phyloP scores from a whole-genome alignment of 2,329 filamentous ascomycete genomes.

The Penicillium sp. region DNA sequence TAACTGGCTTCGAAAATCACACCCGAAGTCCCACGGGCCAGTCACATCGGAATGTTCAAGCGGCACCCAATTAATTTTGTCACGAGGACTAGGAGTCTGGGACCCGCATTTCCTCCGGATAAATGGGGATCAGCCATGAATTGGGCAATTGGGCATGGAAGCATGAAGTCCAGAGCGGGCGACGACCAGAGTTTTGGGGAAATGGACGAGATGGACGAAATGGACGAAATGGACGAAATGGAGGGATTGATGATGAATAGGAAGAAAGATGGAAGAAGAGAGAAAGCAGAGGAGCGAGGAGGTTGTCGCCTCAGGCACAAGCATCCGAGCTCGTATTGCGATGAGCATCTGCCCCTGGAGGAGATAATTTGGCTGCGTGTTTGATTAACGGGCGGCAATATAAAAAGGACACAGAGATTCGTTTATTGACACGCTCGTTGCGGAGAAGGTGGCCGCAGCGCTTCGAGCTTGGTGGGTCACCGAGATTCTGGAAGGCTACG shows the following conservation, averaged over 20 bases:
- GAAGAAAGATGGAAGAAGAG: no score
- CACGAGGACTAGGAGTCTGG: not conserved
- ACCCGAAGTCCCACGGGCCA: not conserved
- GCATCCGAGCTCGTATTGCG: no score
- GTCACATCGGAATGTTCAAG: not conserved
- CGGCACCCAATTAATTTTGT: not conserved
- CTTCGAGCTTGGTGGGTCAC: not conserved
- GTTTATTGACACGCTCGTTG: not conserved
- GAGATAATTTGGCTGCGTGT: no score
- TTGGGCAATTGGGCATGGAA: not conserved
- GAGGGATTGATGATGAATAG: not conserved
- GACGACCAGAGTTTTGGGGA: not conserved
- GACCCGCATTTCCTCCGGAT: not conserved
- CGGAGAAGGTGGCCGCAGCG: not conserved
- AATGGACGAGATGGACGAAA: not conserved
- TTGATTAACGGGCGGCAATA: no score
- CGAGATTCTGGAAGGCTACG: not conserved
- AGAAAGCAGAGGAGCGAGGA: not conserved
- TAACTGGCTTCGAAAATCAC: slow-evolving; percentile 7
- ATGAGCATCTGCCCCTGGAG: no score
- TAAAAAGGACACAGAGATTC: not conserved
- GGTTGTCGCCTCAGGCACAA: not conserved
- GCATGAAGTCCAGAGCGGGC: not conserved
- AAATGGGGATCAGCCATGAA: not conserved
- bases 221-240: no score